Conservation (phyloP, 495 filamentous ascomycete species). For the Cenococcum geophilum region DNA sequence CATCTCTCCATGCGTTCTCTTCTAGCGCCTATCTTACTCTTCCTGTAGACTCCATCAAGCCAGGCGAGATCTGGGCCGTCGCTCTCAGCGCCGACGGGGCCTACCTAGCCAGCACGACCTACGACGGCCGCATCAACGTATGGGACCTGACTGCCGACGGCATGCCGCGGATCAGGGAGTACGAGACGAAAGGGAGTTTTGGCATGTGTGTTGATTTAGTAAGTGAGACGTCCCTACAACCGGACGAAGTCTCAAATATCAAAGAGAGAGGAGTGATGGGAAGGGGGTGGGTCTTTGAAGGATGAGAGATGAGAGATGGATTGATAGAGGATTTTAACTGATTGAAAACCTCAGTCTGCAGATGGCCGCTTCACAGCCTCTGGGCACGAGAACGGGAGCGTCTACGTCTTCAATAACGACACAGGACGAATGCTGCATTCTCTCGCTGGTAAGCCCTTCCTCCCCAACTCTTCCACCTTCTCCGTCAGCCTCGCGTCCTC, state of each 20-base stretch:
- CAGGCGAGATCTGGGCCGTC: conserved; percentile 77
- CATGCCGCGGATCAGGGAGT: conserved; percentile 59
- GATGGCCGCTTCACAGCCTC: conserved; percentile 84
- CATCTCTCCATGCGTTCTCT: not conserved
- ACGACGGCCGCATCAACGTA: conserved; percentile 78
- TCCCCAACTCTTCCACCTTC: not conserved
- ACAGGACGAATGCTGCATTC: conserved; percentile 81
- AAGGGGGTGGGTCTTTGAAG: too few relatives aligned
- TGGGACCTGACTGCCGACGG: conserved; percentile 59
- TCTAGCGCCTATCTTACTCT: not conserved
- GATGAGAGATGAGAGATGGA: too few relatives aligned
- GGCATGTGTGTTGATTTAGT: conserved; percentile 83
- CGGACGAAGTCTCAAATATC: not conserved
- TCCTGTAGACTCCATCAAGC: conserved; percentile 42
- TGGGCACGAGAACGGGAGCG: conserved; percentile 86
- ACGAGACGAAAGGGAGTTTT: conserved; percentile 87
- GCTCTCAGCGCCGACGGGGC: conserved; percentile 74
- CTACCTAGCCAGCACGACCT: conserved; percentile 73
- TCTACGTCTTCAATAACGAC: conserved; percentile 92
- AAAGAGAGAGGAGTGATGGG: too few relatives aligned
- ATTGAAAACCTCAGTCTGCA: conserved; percentile 44
- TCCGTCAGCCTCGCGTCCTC: too few relatives aligned
- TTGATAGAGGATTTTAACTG: too few relatives aligned
- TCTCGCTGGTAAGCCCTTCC: conserved; percentile 58
- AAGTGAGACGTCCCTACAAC: conserved; percentile 20